Conservation (phyloP, 306 rosid species). For the Prunus mume region DNA sequence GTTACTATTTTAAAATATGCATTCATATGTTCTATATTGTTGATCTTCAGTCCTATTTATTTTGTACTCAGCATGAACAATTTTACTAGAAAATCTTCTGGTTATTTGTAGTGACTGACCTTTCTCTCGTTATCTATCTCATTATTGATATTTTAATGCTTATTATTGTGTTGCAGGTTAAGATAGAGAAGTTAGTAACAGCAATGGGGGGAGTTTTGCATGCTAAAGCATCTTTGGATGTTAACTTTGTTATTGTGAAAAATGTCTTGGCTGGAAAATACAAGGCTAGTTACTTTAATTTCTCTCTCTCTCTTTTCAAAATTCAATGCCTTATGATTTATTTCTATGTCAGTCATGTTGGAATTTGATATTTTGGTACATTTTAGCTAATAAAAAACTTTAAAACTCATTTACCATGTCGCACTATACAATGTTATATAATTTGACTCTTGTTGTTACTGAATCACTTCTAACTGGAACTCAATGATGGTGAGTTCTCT, state of each 20-base stretch:
- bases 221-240: slow-evolving; percentile 56
- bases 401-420: not conserved
- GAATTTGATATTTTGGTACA: not conserved
- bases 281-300: slow-evolving; percentile 53
- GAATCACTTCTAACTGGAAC: not conserved
- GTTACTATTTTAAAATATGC: not conserved
- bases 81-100: not conserved
- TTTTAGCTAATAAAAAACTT: not conserved
- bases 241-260: slow-evolving; percentile 79
- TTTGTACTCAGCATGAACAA: not conserved
- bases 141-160: not conserved
- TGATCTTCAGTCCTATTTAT: not conserved
- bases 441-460: not conserved
- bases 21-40: not conserved
- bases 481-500: not conserved
- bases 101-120: not conserved
- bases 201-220: slow-evolving; percentile 90
- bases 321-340: not conserved
- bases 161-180: slow-evolving; percentile 44
- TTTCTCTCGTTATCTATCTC: not conserved
- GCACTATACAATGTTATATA: not conserved
- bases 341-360: not conserved
- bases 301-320: not conserved
- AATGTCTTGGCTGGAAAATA: slow-evolving; percentile 90
- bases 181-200: slow-evolving; percentile 65